Conservation (phyloP, 495 filamentous ascomycete genomes). For the Rostrohypoxylon terebratum region DNA sequence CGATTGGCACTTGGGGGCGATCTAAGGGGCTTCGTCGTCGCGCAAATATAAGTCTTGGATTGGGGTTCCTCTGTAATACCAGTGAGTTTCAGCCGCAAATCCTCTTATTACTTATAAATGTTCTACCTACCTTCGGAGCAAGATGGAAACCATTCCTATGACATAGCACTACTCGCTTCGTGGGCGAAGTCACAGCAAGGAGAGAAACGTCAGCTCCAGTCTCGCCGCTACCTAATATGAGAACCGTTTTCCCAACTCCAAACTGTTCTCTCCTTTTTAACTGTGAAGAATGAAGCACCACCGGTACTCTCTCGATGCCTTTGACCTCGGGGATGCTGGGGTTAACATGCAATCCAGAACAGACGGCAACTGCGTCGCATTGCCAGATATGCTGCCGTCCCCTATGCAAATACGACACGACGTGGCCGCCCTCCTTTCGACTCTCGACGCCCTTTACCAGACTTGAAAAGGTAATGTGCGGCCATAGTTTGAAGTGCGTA, state of each 20-base stretch:
- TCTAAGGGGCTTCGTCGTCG: conserved; percentile 27
- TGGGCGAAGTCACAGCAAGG: conserved; percentile 54
- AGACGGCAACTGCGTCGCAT: conserved; percentile 55
- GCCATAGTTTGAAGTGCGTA: conserved; percentile 54
- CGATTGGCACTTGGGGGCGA: conserved; percentile 56
- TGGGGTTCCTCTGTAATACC: conserved; percentile 40
- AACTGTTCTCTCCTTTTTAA: conserved; percentile 53
- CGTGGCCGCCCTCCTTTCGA: conserved; percentile 37
- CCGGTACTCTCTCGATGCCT: conserved; percentile 51
- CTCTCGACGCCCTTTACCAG: conserved; percentile 34
- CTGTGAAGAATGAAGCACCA: conserved; percentile 54
- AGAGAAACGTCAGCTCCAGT: conserved; percentile 55
- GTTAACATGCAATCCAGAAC: conserved; percentile 53
- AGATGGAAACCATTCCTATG: conserved; percentile 56
- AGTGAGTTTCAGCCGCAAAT: conserved; percentile 10
- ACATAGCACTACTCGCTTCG: conserved; percentile 54
- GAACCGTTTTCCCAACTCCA: conserved; percentile 47
- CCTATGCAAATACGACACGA: conserved; percentile 31
- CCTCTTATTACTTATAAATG: conserved; percentile 12
- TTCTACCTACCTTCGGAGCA: conserved; percentile 49
- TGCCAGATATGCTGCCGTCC: conserved; percentile 41
- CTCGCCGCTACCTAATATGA: conserved; percentile 56
- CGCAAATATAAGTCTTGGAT: conserved; percentile 33
- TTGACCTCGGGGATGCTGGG: conserved; percentile 52
- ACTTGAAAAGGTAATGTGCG: conserved; percentile 53